Percentiles rank a stretch among this genome's conserved stretches.
phyloP scores from a whole-genome alignment of 2,329 filamentous ascomycete species.

The Arthrobotrys pseudoclavata region DNA sequence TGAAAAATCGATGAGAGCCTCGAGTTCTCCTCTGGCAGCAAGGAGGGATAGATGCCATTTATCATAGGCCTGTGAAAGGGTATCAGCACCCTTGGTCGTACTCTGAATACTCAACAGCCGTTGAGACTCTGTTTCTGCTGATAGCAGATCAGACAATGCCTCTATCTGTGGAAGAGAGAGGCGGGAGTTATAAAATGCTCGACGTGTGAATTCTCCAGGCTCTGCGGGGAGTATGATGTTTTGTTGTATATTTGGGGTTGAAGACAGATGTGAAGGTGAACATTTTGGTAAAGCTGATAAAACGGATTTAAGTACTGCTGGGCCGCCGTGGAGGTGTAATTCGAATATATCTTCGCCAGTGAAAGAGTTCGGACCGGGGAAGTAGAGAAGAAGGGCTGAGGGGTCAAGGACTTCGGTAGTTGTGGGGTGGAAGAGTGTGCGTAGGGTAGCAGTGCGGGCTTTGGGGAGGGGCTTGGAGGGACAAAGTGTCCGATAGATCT shows the following conservation, averaged over 20 bases:
- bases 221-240: conserved; percentile 83
- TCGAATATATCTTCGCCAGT: conserved; percentile 95
- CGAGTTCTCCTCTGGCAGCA: conserved; percentile 87
- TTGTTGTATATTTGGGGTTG: conserved; percentile 24
- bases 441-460: conserved; percentile 77
- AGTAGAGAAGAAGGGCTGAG: conserved; percentile 83
- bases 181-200: conserved; percentile 88
- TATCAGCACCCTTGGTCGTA: conserved; percentile 74
- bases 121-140: conserved; percentile 90
- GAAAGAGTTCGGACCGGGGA: conserved; percentile 82
- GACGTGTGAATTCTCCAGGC: conserved; percentile 92
- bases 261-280: conserved; percentile 40
- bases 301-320: conserved; percentile 88
- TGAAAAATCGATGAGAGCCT: conserved; percentile 95
- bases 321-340: conserved; percentile 92
- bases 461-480: conserved; percentile 71
- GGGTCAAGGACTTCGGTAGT: conserved; percentile 75
- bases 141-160: conserved; percentile 74
- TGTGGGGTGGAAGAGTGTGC: conserved; percentile 77
- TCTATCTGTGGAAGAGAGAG: conserved; percentile 88
- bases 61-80: conserved; percentile 82
- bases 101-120: conserved; percentile 78
- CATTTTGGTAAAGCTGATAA: conserved; percentile 79
- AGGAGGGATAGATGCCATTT: conserved; percentile 82
- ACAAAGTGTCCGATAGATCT: conserved; percentile 77